Base-by-base conservation (phyloP, 2,329 filamentous ascomycete species). In the Emmonsia crescens region DNA sequence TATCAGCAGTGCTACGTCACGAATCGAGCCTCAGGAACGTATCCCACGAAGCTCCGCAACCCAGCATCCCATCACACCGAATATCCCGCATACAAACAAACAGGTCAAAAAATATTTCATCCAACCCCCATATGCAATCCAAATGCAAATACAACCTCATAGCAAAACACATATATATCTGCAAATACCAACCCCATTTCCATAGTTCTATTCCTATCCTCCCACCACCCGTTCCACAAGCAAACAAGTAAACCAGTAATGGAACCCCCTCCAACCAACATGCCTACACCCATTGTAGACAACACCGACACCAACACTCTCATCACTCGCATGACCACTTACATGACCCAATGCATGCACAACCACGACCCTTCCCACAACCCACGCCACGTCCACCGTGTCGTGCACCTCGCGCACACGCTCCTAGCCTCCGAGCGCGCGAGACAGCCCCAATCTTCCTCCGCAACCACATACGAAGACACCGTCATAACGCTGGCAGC, bases 301-400 rank as follows among this genome's bases (percentile, higher is more conserved):
- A 31, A 52, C 49, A 31, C 29, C 49, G 16, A 19, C 16, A 12
- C 31, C 29, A n/a, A 46, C 24, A 38, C 29, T 40, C 52, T 55
- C 33, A 40, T 55, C n/a, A 40, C 19, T 12, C 52, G 52, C 33
- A 55, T 55, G 52, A 62, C 61, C 55, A 60, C 60, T 42, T 59
- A 59, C 33, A 48, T 59, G 27, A 51, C 16, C 58, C 44, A 62
- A 49, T 33, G 62, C 9, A 40, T 57, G 31, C 6, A 46, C 52
- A 59, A 64, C 61, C 70, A 90, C 75, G 92, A 96, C 76, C 85
- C 85, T 59, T 96, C 90, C 1, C 89, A 78, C 79, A 84, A 62
- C 90, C 1, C 89, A 78, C 79, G 84, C 51, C 52, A 55, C 56
- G 54, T 57, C 52, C 52, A 55, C 52, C 52, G 52, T 5, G 52